Conservation (phyloP, 345 rosid species). For the Laguncularia racemosa region DNA sequence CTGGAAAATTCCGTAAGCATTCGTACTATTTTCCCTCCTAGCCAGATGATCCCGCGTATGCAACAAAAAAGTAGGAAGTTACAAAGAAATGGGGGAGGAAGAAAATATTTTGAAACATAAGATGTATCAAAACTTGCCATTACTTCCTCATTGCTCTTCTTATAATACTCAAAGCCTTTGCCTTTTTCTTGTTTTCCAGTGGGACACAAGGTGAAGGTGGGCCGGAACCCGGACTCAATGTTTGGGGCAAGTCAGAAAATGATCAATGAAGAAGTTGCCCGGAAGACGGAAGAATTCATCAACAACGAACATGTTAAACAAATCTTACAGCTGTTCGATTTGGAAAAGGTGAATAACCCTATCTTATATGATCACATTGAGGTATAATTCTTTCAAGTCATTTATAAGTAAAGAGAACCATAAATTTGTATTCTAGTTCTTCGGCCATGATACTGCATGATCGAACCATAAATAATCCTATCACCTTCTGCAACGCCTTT, state of each 20-base stretch:
- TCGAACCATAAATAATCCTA: no score
- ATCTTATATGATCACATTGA: neutral
- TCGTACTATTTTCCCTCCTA: slow-evolving; percentile 7
- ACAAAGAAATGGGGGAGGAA: neutral
- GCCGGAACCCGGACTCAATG: slow-evolving; percentile 33
- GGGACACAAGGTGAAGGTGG: slow-evolving; percentile 50
- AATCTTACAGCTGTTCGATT: slow-evolving; percentile 25
- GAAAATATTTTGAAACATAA: neutral
- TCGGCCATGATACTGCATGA: no score
- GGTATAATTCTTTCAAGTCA: neutral
- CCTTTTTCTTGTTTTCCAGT: slow-evolving; percentile 19
- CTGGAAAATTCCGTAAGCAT: slow-evolving; percentile 28
- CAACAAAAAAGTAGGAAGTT: neutral
- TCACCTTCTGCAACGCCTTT: no score
- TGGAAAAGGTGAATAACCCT: slow-evolving; percentile 23
- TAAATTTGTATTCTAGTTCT: no score
- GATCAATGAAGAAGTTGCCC: slow-evolving; percentile 31
- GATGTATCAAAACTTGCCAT: neutral
- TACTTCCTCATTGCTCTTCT: neutral
- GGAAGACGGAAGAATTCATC: slow-evolving; percentile 32
- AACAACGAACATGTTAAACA: slow-evolving; percentile 25
- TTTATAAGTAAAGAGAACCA: neutral
- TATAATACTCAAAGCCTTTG: neutral
- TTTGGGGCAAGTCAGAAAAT: slow-evolving; percentile 31
- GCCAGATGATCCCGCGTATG: neutral